A percentile compares a stretch with the other conserved stretches of the same genome.
These are phyloP conservation scores for Striga asiatica DNA, from an alignment of 257 asterid species.

Conservation along the genomic window DNA sequence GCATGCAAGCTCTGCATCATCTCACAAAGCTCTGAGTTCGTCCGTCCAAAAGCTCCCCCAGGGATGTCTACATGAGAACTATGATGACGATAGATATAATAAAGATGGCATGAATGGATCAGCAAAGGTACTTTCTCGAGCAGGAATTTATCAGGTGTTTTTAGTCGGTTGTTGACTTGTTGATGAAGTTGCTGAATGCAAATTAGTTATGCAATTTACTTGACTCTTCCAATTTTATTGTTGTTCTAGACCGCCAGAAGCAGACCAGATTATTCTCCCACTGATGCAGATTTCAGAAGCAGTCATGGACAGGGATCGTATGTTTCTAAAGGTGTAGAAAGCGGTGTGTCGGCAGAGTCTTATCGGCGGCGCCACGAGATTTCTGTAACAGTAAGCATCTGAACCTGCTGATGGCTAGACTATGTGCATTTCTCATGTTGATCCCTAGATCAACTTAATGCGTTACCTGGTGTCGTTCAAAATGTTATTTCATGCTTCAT, in stretches of 20 bases:
- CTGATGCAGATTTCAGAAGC: slow-evolving; percentile 25
- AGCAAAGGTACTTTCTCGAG: slow-evolving; percentile 25
- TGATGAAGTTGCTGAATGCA: background rate
- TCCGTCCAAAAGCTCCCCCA: slow-evolving; percentile 50
- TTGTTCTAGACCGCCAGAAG: slow-evolving; percentile 35
- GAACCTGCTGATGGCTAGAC: background rate
- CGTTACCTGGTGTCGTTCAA: background rate
- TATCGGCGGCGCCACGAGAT: slow-evolving; percentile 77
- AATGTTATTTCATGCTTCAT: background rate
- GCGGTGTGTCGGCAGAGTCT: slow-evolving; percentile 45
- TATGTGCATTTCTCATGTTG: background rate
- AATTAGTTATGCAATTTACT: background rate
- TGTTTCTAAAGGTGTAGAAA: slow-evolving; percentile 37
- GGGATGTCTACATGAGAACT: slow-evolving; percentile 22
- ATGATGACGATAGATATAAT: slow-evolving; percentile 32
- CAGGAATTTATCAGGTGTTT: slow-evolving; percentile 40
- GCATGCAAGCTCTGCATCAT: slow-evolving; percentile 27
- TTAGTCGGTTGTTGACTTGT: background rate
- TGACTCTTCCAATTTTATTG: background rate
- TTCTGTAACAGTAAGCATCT: slow-evolving; percentile 57
- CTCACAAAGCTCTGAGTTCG: slow-evolving; percentile 47
- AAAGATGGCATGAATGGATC: slow-evolving; percentile 40
- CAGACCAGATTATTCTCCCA: slow-evolving; percentile 33
- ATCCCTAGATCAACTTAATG: background rate
- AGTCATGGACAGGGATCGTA: slow-evolving; percentile 25